Evolutionary conservation across 2,329 filamentous ascomycete genomes (phyloP), one percentile per base, ranked within the genome.

Genomic region (Neofusicoccum sp.): DNA sequence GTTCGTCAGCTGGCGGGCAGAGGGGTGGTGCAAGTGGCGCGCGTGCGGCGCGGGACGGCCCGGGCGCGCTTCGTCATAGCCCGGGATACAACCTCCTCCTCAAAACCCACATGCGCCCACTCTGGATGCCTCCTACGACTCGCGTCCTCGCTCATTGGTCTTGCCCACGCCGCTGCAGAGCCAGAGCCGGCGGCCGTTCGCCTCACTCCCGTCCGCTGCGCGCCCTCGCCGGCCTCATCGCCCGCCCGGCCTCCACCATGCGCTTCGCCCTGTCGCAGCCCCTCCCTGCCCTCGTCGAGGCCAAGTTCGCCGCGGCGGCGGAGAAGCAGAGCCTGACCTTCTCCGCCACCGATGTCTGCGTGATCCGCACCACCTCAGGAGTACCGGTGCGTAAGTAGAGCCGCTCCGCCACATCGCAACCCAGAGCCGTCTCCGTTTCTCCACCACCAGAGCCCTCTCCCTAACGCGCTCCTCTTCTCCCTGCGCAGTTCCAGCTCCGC

Each of bases 401-500:
- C 36, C 44, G 29, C 41, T 36, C 8, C 54, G 58, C 59, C 59
- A 36, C 4, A 29, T 22, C 33, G 65, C 54, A 48, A 14, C 8
- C 39, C 28, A 22, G 22, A 22, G 22, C 33, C n/a, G 45, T 29
- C 49, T 36, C 36, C 16, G 37, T 14, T 28, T 44, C 22, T n/a
- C 7, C 39, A 45, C 29, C 9, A 31, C 31, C 37, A 56, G 22
- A 31, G 22, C 50, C 37, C 14, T 36, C 39, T 56, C 31, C 33
- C 62, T 64, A 48, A 58, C 50, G 34, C 52, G 44, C 60, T 50
- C 41, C 37, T 58, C 52, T 22, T 22, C 22, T 22, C 37, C 9
- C 11, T 56, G 14, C 37, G 37, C 66, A 91, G 88, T 90, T 91
- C 71, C 89, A 92, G 76, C 78, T 92, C 2, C 87, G 89, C 58